These are phyloP conservation scores for Choricystis sp. DNA, from an alignment of 139 green algal species.

Conservation along the genomic window DNA sequence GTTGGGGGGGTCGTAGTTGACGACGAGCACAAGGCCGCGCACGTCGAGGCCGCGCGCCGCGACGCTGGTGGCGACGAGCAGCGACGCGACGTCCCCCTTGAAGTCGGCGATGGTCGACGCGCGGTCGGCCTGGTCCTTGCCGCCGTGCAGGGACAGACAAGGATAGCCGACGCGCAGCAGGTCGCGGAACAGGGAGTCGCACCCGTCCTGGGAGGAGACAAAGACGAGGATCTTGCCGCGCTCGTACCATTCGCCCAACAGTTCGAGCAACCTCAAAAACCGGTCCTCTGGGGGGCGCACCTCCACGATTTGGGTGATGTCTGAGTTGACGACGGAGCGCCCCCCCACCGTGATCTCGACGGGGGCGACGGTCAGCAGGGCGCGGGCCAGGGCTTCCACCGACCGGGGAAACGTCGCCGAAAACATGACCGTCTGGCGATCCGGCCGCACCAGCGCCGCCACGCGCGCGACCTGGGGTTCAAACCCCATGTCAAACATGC, in stretches of 20 bases:
- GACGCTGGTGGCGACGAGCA: slow-evolving; percentile 73
- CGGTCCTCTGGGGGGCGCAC: slow-evolving; percentile 67
- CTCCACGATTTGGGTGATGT: slow-evolving; percentile 92
- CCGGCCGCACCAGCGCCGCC: slow-evolving; percentile 70
- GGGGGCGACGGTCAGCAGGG: slow-evolving; percentile 43
- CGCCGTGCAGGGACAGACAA: slow-evolving; percentile 86
- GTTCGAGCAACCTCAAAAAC: slow-evolving; percentile 88
- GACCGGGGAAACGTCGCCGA: slow-evolving; percentile 84
- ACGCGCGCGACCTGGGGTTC: slow-evolving; percentile 73
- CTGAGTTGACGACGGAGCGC: slow-evolving; percentile 69
- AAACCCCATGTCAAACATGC: slow-evolving; percentile 99
- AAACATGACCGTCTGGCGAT: slow-evolving; percentile 96
- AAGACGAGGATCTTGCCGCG: slow-evolving; percentile 76
- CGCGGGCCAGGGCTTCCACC: slow-evolving; percentile 61
- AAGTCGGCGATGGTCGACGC: slow-evolving; percentile 93
- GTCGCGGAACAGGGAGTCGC: slow-evolving; percentile 83
- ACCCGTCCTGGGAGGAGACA: slow-evolving; percentile 78
- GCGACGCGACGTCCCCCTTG: slow-evolving; percentile 82
- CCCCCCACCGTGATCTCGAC: slow-evolving; percentile 76
- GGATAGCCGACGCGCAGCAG: slow-evolving; percentile 73
- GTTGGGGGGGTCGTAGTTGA: slow-evolving; percentile 96
- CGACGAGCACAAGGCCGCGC: slow-evolving; percentile 75
- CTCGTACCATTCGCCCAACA: slow-evolving; percentile 79
- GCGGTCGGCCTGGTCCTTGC: slow-evolving; percentile 92
- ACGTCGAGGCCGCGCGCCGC: slow-evolving; percentile 92